Conservation (phyloP, 495 filamentous ascomycete species). For the Lindgomyces ingoldianus region DNA sequence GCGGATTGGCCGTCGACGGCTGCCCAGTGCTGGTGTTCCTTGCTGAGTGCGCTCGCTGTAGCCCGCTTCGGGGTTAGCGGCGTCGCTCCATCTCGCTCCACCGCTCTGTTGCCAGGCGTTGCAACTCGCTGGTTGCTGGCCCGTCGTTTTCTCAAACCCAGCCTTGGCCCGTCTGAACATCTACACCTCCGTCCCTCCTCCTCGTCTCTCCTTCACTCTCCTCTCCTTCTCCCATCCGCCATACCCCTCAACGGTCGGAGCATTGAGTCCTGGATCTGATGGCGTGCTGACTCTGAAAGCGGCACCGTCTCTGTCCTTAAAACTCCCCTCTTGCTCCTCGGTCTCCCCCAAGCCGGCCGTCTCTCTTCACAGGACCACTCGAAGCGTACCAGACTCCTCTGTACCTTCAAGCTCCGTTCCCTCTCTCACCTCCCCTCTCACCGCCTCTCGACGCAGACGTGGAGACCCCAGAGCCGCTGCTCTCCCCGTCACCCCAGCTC, state of each 20-base stretch:
- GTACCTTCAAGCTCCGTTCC: constrained; percentile 27
- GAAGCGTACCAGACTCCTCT: constrained; percentile 33
- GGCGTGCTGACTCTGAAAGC: constrained; percentile 29
- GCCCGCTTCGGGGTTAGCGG: constrained; percentile 24
- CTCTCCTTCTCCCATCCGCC: constrained; percentile 24
- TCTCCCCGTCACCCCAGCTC: constrained; percentile 12
- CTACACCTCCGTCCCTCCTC: constrained; percentile 20
- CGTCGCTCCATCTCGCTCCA: constrained; percentile 22
- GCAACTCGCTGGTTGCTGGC: constrained; percentile 16
- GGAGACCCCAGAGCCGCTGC: constrained; percentile 42
- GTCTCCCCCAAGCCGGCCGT: constrained; percentile 38
- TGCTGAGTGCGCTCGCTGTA: constrained; percentile 18
- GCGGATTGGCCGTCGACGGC: constrained; percentile 26
- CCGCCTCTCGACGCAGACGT: constrained; percentile 5
- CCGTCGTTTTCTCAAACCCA: constrained; percentile 28
- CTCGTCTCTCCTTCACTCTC: constrained; percentile 20
- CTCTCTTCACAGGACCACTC: constrained; percentile 33
- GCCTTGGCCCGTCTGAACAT: constrained; percentile 24
- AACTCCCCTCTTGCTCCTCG: constrained; percentile 34
- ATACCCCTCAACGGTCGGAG: constrained; percentile 36
- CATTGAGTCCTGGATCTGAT: constrained; percentile 38
- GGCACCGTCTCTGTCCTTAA: constrained; percentile 30
- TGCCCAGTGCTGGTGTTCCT: constrained; percentile 8
- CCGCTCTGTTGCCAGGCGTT: constrained; percentile 2
- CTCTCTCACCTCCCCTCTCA: constrained; percentile 3